These are phyloP conservation scores for Pseudogymnoascus sp. DNA, from an alignment of 2,329 filamentous ascomycete species.

Conservation along the genomic window DNA sequence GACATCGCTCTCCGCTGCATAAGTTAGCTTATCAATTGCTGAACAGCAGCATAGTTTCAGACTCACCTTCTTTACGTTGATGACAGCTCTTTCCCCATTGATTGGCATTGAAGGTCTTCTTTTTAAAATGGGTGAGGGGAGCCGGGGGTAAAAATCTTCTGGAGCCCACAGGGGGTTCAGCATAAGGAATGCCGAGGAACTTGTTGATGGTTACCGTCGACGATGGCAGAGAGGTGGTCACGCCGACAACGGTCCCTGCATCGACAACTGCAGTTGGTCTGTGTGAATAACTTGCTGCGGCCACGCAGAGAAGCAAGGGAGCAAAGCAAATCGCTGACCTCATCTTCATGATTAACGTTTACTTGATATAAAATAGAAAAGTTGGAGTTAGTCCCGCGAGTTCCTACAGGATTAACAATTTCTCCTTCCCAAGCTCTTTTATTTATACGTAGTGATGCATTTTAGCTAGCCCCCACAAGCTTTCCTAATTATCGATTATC, in stretches of 20 bases:
- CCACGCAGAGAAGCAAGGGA: neutral
- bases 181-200: constrained; percentile 11
- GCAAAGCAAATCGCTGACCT: neutral
- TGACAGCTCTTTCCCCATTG: neutral
- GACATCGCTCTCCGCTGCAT: neutral
- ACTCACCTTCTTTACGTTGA: neutral
- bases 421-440: neutral
- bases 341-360: neutral
- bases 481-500: neutral
- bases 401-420: neutral
- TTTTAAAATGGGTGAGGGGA: neutral
- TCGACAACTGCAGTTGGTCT: neutral
- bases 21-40: neutral
- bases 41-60: neutral
- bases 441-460: neutral
- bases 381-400: neutral
- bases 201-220: constrained; percentile 13
- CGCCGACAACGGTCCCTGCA: neutral
- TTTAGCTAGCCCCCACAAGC: neutral
- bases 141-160: constrained; percentile 11
- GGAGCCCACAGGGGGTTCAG: constrained; percentile 5
- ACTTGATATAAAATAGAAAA: neutral
- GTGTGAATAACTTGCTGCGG: neutral
- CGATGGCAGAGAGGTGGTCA: neutral
- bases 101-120: neutral